A percentile compares a stretch with the other conserved stretches of the same genome.
phyloP scores from a whole-genome alignment of 805 yeast genomes.

The Tetrapisispora nanseiensis region DNA sequence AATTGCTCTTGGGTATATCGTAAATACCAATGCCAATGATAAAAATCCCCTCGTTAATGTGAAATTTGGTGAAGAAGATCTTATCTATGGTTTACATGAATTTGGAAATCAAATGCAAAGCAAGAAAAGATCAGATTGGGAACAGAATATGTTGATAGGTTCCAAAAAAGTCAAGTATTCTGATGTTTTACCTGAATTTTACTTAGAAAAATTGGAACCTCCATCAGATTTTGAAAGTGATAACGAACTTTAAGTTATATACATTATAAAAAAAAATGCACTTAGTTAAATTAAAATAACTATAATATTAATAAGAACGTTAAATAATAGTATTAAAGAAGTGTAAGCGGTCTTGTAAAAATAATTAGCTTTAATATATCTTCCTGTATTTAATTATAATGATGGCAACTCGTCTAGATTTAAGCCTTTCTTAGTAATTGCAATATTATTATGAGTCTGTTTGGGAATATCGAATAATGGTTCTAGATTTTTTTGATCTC shows the following conservation, averaged over 20 bases:
- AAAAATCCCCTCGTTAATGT: not conserved
- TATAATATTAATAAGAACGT: not conserved
- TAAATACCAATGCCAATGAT: slow-evolving; percentile 15
- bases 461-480: not conserved
- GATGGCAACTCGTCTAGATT: not conserved
- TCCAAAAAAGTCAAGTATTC: slow-evolving; percentile 19
- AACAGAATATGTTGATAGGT: slow-evolving; percentile 40
- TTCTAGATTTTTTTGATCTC: not conserved
- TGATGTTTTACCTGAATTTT: slow-evolving; percentile 28
- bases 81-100: slow-evolving; percentile 47
- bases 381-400: no score
- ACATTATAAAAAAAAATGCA: no score
- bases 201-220: slow-evolving; percentile 8
- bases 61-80: slow-evolving; percentile 42
- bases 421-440: not conserved
- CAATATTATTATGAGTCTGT: not conserved
- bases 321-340: no score
- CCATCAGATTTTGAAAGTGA: slow-evolving; percentile 1
- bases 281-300: not conserved
- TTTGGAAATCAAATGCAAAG: slow-evolving; percentile 45
- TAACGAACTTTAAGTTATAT: not conserved
- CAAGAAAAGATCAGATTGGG: slow-evolving; percentile 43
- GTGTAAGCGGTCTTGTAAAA: no score
- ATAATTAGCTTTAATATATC: no score
- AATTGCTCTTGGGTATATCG: slow-evolving; percentile 36